Evolutionary conservation across 2,329 filamentous ascomycete genomes (phyloP), one percentile per base, ranked within the genome.

Genomic region (Aspergillus vadensis): DNA sequence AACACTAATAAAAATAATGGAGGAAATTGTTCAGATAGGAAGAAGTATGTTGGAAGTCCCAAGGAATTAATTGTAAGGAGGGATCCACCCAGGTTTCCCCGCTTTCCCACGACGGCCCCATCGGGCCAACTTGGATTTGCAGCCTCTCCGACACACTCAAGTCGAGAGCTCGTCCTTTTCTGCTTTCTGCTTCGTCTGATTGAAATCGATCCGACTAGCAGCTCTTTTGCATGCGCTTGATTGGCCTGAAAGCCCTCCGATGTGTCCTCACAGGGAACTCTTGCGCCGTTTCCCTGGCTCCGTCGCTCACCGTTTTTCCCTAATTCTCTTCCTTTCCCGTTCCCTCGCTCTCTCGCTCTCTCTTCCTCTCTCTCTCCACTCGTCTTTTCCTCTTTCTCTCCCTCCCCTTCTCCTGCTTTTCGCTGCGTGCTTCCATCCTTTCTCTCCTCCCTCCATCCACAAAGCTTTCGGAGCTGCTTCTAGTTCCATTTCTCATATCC

Each of bases 91-190:
- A 32, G 56, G 59, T 61, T 66, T 64, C 65, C 64, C 65, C 64
- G 64, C 64, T 66, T 36, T 36, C 58, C 63, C 62, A 60, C 62
- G 55, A 57, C 65, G 62, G 60, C 64, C 63, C 57, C 58, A 57
- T 61, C 41, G 57, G 50, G 51, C 43, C 41, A 36, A 55, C 43
- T 59, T 49, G 39, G 44, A 38, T 49, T 58, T 58, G 47, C 48
- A 60, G 27, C 43, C 51, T 39, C 36, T 36, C 32, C 32, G 32
- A 36, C 32, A 36, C 38, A 10, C 27, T 27, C 25, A 27, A 15
- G 48, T 50, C 25, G 38, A 21, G 38, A 21, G 15, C 43, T 17
- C 19, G 32, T 50, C 17, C 15, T 21, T 23, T 44, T 19, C 32
- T 41, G 53, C 38, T 47, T n/a, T 12, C 32, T 41, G 53, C 38